Conservation (phyloP, 257 asterid species). For the Plantago elongata region DNA sequence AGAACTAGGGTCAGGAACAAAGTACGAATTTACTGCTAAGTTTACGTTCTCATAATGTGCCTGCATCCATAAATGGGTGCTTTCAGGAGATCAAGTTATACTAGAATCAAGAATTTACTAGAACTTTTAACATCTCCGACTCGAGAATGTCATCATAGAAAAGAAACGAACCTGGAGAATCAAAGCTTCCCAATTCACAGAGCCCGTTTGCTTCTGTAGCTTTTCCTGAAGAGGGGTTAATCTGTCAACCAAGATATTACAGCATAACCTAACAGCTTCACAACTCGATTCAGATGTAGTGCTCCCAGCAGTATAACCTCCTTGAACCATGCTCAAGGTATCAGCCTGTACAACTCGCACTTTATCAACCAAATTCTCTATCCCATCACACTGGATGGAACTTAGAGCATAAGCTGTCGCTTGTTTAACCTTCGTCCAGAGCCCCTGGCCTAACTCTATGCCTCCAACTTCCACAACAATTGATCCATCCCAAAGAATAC, state of each 20-base stretch:
- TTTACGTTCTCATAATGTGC: conserved; percentile 36
- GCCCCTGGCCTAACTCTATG: conserved; percentile 72
- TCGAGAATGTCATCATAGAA: neutral
- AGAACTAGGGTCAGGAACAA: conserved; percentile 42
- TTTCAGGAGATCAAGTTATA: neutral
- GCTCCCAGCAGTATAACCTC: conserved; percentile 61
- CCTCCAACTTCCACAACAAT: conserved; percentile 72
- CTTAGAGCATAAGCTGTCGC: conserved; percentile 51
- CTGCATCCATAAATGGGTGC: conserved; percentile 20
- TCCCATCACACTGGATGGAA: conserved; percentile 44
- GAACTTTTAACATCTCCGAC: neutral
- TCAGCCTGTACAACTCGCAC: conserved; percentile 62
- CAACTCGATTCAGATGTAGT: conserved; percentile 68
- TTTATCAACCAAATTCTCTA: conserved; percentile 42
- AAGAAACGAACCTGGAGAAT: conserved; percentile 45
- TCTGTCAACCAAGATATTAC: conserved; percentile 54
- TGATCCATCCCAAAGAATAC: conserved; percentile 57
- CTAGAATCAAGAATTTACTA: neutral
- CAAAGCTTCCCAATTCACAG: conserved; percentile 47
- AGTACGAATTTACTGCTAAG: conserved; percentile 48
- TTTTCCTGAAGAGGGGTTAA: conserved; percentile 35
- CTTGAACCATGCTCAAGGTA: conserved; percentile 59
- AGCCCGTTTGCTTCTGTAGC: conserved; percentile 41
- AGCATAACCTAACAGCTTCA: conserved; percentile 60
- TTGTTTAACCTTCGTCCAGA: conserved; percentile 77